A percentile compares a stretch with the other conserved stretches of the same genome.
These are phyloP conservation scores for Tothia fuscella DNA, from an alignment of 2,329 filamentous ascomycete genomes.

Conservation along the genomic window DNA sequence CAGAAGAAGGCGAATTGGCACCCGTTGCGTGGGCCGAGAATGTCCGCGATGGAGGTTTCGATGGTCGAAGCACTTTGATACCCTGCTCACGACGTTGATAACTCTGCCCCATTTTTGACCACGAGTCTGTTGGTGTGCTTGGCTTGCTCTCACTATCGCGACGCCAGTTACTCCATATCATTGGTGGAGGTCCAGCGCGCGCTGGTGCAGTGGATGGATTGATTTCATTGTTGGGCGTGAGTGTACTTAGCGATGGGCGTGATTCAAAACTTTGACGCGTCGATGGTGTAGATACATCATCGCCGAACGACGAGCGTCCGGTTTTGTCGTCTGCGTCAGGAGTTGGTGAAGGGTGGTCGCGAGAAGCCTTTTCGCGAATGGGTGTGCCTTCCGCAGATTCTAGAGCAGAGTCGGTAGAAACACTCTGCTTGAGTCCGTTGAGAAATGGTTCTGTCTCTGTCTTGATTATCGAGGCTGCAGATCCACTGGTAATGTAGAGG, in stretches of 20 bases:
- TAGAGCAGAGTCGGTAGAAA: background rate
- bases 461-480: too few relatives aligned
- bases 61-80: constrained; percentile 85
- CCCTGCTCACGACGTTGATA: constrained; percentile 60
- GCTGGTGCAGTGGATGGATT: constrained; percentile 13
- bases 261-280: constrained; percentile 8
- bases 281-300: constrained; percentile 5
- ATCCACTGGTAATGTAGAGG: constrained; percentile 52
- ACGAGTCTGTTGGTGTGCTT: constrained; percentile 10
- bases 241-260: constrained; percentile 1
- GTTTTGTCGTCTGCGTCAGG: constrained; percentile 1
- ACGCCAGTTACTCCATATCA: constrained; percentile 38
- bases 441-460: constrained; percentile 3
- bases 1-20: constrained; percentile 23
- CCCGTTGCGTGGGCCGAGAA: constrained; percentile 20
- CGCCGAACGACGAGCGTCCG: constrained; percentile 3
- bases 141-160: constrained; percentile 27
- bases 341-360: too few relatives aligned
- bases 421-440: constrained; percentile 8
- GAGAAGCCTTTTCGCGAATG: background rate
- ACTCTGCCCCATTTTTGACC: constrained; percentile 31
- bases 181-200: constrained; percentile 26
- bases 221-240: background rate
- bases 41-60: constrained; percentile 48
- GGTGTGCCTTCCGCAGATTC: background rate